phyloP scores from a whole-genome alignment of 805 yeast species.

The Saccharomyces eubayanus region DNA sequence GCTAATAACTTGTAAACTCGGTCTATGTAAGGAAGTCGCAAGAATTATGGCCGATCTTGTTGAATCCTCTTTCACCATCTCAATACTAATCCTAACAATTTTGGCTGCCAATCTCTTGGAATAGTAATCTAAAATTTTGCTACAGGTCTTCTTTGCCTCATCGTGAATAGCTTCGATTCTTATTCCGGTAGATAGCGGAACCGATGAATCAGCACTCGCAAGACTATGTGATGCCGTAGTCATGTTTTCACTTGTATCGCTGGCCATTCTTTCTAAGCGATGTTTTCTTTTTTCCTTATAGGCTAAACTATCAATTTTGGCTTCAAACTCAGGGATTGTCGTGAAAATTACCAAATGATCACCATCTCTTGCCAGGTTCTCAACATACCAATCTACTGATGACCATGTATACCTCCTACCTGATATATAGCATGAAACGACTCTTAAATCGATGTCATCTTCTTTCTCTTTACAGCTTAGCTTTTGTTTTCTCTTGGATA shows the following conservation, averaged over 20 bases:
- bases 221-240: not conserved
- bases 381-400: constrained; percentile 60
- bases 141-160: constrained; percentile 19
- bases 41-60: constrained; percentile 17
- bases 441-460: constrained; percentile 27
- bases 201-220: not conserved
- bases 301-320: constrained; percentile 9
- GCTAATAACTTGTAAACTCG: constrained; percentile 25
- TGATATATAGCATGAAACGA: constrained; percentile 50
- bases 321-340: constrained; percentile 35
- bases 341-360: constrained; percentile 56
- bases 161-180: constrained; percentile 22
- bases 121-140: constrained; percentile 22
- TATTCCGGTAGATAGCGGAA: constrained; percentile 6
- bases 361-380: constrained; percentile 48
- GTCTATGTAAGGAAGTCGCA: constrained; percentile 23
- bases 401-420: constrained; percentile 72
- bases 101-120: constrained; percentile 13
- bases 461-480: constrained; percentile 6
- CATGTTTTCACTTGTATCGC: not conserved
- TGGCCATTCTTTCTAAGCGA: not conserved
- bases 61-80: constrained; percentile 24
- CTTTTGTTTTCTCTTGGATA: constrained; percentile 5
- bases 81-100: constrained; percentile 26
- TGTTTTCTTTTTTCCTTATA: constrained; percentile 7